Percentiles rank a stretch among this genome's conserved stretches.
Conservation (phyloP, 768 basidiomycete species). For the Dentipellis fragilis region DNA sequence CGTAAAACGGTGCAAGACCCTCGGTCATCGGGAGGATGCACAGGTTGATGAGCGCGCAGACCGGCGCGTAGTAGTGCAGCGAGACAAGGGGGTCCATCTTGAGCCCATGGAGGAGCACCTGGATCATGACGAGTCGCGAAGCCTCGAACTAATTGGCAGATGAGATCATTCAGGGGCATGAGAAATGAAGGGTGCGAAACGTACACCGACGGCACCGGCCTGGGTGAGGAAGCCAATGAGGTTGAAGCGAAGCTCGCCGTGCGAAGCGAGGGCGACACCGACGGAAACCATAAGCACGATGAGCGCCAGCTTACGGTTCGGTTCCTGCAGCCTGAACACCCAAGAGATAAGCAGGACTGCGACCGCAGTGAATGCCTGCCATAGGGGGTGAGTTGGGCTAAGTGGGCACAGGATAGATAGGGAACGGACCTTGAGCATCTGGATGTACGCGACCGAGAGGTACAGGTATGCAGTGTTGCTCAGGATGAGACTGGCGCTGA, state of each 20-base stretch:
- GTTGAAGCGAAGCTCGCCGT: constrained; percentile 82
- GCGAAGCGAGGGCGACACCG: constrained; percentile 85
- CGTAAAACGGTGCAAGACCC: constrained; percentile 78
- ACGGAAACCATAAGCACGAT: constrained; percentile 88
- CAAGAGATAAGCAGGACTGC: constrained; percentile 92
- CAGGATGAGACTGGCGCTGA: constrained; percentile 85
- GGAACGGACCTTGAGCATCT: constrained; percentile 77
- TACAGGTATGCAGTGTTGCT: constrained; percentile 91
- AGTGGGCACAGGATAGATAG: background rate
- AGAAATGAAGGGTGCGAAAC: constrained; percentile 21
- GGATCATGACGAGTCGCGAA: constrained; percentile 91
- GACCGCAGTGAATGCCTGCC: constrained; percentile 81
- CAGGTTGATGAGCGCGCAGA: constrained; percentile 87
- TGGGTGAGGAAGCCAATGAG: constrained; percentile 82
- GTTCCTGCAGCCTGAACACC: constrained; percentile 80
- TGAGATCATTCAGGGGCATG: background rate
- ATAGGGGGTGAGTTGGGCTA: background rate
- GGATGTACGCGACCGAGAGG: constrained; percentile 89
- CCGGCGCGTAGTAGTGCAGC: constrained; percentile 92
- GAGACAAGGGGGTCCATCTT: constrained; percentile 98
- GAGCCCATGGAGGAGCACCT: constrained; percentile 85
- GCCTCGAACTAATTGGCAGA: constrained; percentile 67
- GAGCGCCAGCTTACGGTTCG: constrained; percentile 64
- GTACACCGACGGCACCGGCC: constrained; percentile 72
- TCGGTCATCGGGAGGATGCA: constrained; percentile 86